A percentile compares a stretch with the other conserved stretches of the same genome.
phyloP scores from a whole-genome alignment of 768 basidiomycete genomes.

The Termitomyces sp. region DNA sequence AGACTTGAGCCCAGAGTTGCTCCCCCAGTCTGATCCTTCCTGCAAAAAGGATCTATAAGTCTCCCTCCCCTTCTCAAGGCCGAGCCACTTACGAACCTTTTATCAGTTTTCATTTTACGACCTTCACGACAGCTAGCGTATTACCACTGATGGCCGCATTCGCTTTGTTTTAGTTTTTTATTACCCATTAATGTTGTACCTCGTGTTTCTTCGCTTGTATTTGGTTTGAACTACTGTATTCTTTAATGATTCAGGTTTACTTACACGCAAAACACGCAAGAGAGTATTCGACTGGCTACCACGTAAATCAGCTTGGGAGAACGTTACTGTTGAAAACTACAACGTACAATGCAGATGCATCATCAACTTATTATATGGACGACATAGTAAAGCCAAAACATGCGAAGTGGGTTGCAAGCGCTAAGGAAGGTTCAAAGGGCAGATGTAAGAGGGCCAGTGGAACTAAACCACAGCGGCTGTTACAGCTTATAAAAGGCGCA shows the following conservation, averaged over 20 bases:
- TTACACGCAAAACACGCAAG: no score
- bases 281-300: background rate
- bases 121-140: slow-evolving; percentile 5
- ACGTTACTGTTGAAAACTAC: no score
- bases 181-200: slow-evolving; percentile 10
- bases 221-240: background rate
- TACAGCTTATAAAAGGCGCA: no score
- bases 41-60: slow-evolving; percentile 12
- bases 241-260: background rate
- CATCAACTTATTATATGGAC: background rate
- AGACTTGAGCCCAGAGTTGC: slow-evolving; percentile 11
- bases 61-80: background rate
- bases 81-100: background rate
- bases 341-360: background rate
- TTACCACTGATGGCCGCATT: background rate
- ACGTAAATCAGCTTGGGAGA: background rate
- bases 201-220: background rate
- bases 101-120: background rate
- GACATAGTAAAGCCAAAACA: background rate
- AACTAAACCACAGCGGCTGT: no score
- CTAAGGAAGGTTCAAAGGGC: background rate
- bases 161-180: background rate
- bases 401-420: background rate
- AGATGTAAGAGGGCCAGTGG: no score
- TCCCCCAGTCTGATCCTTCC: slow-evolving; percentile 3